These are phyloP conservation scores for Penicillium janthinellum DNA, from an alignment of 2,329 filamentous ascomycete species.

Conservation along the genomic window DNA sequence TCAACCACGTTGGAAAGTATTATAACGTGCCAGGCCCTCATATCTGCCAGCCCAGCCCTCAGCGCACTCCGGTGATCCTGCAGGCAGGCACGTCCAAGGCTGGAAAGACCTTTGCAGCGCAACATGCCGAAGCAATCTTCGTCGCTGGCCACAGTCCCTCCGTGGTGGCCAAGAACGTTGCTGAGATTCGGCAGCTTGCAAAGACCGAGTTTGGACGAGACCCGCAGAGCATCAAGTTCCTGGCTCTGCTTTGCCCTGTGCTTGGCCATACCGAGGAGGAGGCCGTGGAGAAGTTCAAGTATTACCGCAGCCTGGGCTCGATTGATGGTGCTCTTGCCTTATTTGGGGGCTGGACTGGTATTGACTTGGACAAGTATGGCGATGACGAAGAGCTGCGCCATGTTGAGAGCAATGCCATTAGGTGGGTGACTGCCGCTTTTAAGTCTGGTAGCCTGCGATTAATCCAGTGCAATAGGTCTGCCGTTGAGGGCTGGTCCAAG, in stretches of 20 bases:
- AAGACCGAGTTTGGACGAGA: constrained; percentile 57
- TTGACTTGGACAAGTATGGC: constrained; percentile 61
- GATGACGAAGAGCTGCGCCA: constrained; percentile 66
- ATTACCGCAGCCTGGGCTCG: constrained; percentile 63
- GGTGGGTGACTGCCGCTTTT: constrained; percentile 34
- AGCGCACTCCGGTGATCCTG: constrained; percentile 68
- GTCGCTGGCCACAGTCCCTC: constrained; percentile 65
- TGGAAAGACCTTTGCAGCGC: constrained; percentile 67
- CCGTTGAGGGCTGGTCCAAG: constrained; percentile 54
- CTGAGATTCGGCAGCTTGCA: constrained; percentile 63
- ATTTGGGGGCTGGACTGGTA: constrained; percentile 75
- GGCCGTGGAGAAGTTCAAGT: constrained; percentile 63
- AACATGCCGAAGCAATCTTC: constrained; percentile 72
- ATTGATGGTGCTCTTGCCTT: constrained; percentile 68
- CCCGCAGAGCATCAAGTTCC: constrained; percentile 64
- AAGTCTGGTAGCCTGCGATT: constrained; percentile 13
- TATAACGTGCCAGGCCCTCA: constrained; percentile 67
- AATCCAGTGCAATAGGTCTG: constrained; percentile 41
- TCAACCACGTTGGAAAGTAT: constrained; percentile 67
- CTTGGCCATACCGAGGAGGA: constrained; percentile 67
- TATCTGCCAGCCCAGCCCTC: constrained; percentile 66
- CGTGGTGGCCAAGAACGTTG: constrained; percentile 63
- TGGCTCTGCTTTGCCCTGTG: constrained; percentile 67
- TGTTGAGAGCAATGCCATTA: constrained; percentile 64
- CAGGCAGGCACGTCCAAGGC: constrained; percentile 70